These are phyloP conservation scores for Phytophthora sojae DNA, from an alignment of 352 stramenopile genomes.

Conservation along the genomic window DNA sequence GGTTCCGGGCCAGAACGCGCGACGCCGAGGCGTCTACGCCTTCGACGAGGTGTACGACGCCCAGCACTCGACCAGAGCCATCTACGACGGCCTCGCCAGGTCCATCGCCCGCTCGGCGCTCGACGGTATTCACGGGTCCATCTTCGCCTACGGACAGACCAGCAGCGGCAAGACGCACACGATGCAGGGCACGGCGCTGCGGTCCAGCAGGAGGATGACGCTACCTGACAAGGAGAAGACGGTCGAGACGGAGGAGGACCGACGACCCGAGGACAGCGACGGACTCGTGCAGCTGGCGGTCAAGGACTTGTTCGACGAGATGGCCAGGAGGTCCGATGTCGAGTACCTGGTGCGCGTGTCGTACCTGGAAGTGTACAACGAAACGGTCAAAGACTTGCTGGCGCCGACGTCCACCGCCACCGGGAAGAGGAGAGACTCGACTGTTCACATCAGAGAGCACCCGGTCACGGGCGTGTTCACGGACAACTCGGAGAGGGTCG, in stretches of 20 bases:
- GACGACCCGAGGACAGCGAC: conserved; percentile 40
- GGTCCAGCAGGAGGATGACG: conserved; percentile 14
- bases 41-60: conserved; percentile 65
- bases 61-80: conserved; percentile 50
- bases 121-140: conserved; percentile 79
- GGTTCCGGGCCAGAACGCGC: conserved; percentile 20
- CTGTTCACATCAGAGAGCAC: conserved; percentile 55
- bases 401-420: conserved; percentile 5
- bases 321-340: conserved; percentile 47
- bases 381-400: conserved; percentile 95
- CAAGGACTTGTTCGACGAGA: conserved; percentile 66
- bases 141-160: conserved; percentile 88
- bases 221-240: conserved; percentile 18
- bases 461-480: conserved; percentile 60
- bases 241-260: conserved; percentile 42
- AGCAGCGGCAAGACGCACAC: conserved; percentile 86
- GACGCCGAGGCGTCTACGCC: conserved; percentile 44
- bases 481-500: conserved; percentile 52
- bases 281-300: conserved; percentile 51
- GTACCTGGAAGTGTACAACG: conserved; percentile 99
- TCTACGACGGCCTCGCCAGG: conserved; percentile 75
- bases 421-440: conserved; percentile 32
- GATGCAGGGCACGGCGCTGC: conserved; percentile 58
- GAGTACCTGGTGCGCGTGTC: conserved; percentile 93
- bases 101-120: conserved; percentile 75